Percentiles rank a stretch among this genome's conserved stretches.
phyloP scores from a whole-genome alignment of 257 asterid species.

The Nicotiana attenuata region DNA sequence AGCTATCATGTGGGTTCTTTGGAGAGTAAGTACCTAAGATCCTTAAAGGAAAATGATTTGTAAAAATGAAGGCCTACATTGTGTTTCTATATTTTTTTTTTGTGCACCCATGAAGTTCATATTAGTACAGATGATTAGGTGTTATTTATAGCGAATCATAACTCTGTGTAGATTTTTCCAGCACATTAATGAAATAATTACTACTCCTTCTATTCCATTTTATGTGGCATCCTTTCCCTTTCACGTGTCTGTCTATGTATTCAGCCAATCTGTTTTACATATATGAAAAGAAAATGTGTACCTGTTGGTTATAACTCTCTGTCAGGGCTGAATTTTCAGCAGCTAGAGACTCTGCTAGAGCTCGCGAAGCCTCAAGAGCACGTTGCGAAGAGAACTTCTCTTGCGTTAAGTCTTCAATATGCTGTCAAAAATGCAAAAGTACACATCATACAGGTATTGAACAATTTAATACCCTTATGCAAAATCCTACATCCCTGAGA shows the following conservation, averaged over 20 bases:
- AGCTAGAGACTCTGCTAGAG: constrained; percentile 86
- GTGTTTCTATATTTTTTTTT: not conserved
- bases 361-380: constrained; percentile 84
- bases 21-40: not conserved
- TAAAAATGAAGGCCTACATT: not conserved
- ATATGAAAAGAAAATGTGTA: constrained; percentile 5
- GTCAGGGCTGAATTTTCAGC: constrained; percentile 94
- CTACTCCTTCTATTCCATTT: not conserved
- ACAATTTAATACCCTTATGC: not conserved
- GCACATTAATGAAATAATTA: not conserved
- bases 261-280: no score
- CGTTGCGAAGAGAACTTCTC: constrained; percentile 95
- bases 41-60: not conserved
- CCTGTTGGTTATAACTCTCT: constrained; percentile 92
- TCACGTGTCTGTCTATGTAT: not conserved
- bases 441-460: not conserved
- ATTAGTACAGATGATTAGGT: not conserved
- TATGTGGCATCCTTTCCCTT: not conserved
- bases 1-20: not conserved
- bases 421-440: constrained; percentile 38
- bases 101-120: not conserved
- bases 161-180: not conserved
- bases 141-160: not conserved
- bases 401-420: constrained; percentile 94
- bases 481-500: not conserved